Evolutionary conservation across 2,329 filamentous ascomycete genomes (phyloP), one percentile per base, ranked within the genome.

Genomic region (Fusarium sp.): DNA sequence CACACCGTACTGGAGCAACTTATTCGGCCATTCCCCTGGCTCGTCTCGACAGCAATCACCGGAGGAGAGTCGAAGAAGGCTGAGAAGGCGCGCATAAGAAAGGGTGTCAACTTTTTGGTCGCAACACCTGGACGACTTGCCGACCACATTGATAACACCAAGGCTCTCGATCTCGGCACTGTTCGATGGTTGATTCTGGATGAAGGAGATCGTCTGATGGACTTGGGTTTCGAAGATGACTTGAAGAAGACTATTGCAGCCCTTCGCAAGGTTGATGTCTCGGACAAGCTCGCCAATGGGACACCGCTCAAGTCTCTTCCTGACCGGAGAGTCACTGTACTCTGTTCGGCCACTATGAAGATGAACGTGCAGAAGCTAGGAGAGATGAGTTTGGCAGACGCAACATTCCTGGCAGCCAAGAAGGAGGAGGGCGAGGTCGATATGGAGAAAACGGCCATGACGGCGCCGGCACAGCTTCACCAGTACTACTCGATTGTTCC

Each of bases 341-440:
- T 99, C 4, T 99, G 97, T 82, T 99, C 97, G 5, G 97, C 97
- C 4, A 99, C 97, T 0, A 94, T 99, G 92, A 98, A 98, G 85
- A 95, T 97, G 91, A 97, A 96, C 77, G 97, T 98, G 1, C 95
- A 98, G 81, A 93, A 93, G 77, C 86, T 99, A 7, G 95, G 96
- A 48, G 95, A 98, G 80, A 97, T 98, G 84, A 98, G 95, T 86
- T 87, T 99, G 81, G 95, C 97, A 77, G 95, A 98, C 78, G 95
- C 97, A 1, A 90, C 95, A 1, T 95, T 98, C 80, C 93, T 99
- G 76, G 92, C 94, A 63, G 92, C 93, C 0, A 86, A 88, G 35
- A 89, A 89, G 76, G 85, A 85, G 23, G 82, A 85, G 6, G 83
- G 87, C 35, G 84, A 84, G 7, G 83, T 85, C 25, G 85, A 84